A percentile compares a stretch with the other conserved stretches of the same genome.
Conservation (phyloP, 73 alveolate species). For the Paramecium pentaurelia region DNA sequence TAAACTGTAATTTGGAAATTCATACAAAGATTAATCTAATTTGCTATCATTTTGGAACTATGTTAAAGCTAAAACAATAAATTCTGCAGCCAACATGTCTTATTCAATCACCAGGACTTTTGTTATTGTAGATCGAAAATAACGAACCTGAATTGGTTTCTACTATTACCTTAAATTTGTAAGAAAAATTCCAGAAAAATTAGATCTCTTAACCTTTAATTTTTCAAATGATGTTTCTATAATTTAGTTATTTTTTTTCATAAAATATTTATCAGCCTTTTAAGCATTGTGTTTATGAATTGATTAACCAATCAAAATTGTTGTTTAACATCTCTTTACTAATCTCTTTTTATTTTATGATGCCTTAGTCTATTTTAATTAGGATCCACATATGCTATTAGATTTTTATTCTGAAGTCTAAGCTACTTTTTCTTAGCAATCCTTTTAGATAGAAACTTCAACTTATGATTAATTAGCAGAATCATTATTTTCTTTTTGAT, state of each 20-base stretch:
- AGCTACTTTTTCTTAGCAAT: neutral
- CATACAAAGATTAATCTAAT: neutral
- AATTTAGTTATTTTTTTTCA: neutral
- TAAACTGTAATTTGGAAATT: conserved; percentile 23
- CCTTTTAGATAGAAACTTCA: neutral
- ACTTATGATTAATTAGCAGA: neutral
- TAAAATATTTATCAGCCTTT: neutral
- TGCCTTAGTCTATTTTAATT: neutral
- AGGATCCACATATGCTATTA: neutral
- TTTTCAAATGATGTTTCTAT: neutral
- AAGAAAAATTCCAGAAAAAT: neutral
- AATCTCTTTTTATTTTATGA: neutral
- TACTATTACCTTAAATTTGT: neutral
- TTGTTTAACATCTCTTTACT: neutral
- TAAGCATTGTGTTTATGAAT: neutral
- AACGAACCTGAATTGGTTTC: neutral
- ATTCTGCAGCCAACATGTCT: conserved; percentile 21
- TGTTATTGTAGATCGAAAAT: neutral
- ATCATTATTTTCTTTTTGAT: neutral
- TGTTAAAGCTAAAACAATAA: neutral
- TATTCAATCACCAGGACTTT: neutral
- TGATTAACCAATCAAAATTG: neutral
- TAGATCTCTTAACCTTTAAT: neutral
- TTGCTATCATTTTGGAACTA: neutral
- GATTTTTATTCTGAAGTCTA: neutral